These are phyloP conservation scores for Syzygium aqueum DNA, from an alignment of 345 rosid species.

Conservation along the genomic window DNA sequence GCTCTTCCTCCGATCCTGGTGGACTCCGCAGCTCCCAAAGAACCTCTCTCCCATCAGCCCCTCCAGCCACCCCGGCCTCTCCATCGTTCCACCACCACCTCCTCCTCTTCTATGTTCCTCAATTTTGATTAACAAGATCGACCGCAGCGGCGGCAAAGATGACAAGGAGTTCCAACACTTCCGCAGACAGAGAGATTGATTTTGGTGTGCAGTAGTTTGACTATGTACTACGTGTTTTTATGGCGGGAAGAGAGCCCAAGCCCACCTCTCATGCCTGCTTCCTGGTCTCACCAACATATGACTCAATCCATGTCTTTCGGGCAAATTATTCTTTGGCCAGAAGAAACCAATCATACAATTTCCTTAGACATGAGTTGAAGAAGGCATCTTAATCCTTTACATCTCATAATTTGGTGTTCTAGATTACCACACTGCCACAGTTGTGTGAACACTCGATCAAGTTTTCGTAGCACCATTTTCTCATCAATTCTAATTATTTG, in stretches of 20 bases:
- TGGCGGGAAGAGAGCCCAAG: background rate
- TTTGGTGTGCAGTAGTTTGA: background rate
- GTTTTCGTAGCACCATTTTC: background rate
- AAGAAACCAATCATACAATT: background rate
- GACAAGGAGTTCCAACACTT: background rate
- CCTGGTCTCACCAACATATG: background rate
- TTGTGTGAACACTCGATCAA: background rate
- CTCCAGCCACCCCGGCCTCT: constrained; percentile 62
- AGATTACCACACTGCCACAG: background rate
- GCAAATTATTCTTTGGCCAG: background rate
- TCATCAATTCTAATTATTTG: background rate
- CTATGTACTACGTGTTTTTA: background rate
- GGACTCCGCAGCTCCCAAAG: constrained; percentile 68
- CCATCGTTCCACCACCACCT: constrained; percentile 7
- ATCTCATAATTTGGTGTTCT: background rate
- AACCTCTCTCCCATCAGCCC: constrained; percentile 77
- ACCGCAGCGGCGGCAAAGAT: background rate
- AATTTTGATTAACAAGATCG: background rate
- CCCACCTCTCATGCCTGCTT: background rate
- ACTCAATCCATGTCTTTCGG: background rate
- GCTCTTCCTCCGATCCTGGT: constrained; percentile 67
- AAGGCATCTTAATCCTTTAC: background rate
- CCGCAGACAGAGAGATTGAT: background rate
- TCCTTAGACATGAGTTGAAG: background rate
- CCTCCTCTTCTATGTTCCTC: background rate